Evolutionary conservation across 2,329 filamentous ascomycete species (phyloP).

Genomic region (Trichophyton simii): DNA sequence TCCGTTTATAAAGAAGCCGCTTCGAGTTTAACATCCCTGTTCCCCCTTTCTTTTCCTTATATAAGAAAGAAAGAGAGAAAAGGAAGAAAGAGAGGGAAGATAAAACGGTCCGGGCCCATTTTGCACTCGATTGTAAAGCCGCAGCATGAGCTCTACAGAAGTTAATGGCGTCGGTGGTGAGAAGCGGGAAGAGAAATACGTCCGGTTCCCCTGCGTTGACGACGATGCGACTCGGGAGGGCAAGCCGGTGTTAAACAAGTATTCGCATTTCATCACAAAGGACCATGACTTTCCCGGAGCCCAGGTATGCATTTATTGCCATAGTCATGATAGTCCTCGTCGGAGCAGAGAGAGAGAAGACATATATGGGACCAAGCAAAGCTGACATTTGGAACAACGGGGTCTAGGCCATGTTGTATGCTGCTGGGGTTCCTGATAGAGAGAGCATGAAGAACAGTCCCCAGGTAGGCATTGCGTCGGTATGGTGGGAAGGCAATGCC

Average conservation of each 20-base stretch:
- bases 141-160: constrained; percentile 1
- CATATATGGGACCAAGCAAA: not conserved
- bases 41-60: not conserved
- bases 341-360: not conserved
- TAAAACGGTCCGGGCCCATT: not conserved
- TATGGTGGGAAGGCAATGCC: constrained; percentile 97
- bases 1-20: not conserved
- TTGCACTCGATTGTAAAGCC: constrained; percentile 2
- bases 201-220: constrained; percentile 45
- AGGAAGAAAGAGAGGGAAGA: not conserved
- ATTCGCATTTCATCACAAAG: constrained; percentile 68
- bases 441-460: constrained; percentile 81
- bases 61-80: not conserved
- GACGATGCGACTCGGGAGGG: constrained; percentile 44
- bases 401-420: constrained; percentile 82
- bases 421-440: constrained; percentile 70
- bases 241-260: constrained; percentile 63
- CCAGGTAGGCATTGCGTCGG: constrained; percentile 79
- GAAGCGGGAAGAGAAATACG: constrained; percentile 39
- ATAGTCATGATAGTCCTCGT: not conserved
- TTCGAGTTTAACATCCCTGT: not conserved
- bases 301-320: constrained; percentile 45
- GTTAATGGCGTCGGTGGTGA: not conserved
- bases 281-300: constrained; percentile 86
- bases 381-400: not conserved